These are phyloP conservation scores for Xylariaceae sp. DNA, from an alignment of 2,329 filamentous ascomycete genomes.

Conservation along the genomic window DNA sequence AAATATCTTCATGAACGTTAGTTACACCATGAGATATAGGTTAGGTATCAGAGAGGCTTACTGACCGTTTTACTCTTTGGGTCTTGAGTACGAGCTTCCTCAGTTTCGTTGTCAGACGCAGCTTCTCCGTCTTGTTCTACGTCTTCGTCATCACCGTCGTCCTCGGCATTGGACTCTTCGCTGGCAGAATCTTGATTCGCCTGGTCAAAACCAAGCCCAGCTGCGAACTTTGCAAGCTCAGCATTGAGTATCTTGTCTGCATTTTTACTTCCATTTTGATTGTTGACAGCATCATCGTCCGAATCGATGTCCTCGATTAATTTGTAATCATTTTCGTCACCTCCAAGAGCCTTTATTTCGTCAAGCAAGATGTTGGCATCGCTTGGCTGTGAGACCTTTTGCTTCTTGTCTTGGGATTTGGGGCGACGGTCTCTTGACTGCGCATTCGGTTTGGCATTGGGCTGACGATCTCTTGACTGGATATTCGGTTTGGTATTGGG, in stretches of 20 bases:
- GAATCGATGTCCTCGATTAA: slow-evolving; percentile 64
- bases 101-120: slow-evolving; percentile 14
- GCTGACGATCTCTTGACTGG: neutral
- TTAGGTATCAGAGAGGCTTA: slow-evolving; percentile 41
- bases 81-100: slow-evolving; percentile 41
- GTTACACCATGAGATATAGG: slow-evolving; percentile 6
- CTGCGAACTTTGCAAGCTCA: slow-evolving; percentile 60
- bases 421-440: slow-evolving; percentile 11
- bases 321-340: slow-evolving; percentile 68
- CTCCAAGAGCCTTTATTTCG: slow-evolving; percentile 70
- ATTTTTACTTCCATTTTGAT: slow-evolving; percentile 42
- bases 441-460: neutral
- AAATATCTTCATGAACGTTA: slow-evolving; percentile 52
- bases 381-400: slow-evolving; percentile 27
- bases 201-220: slow-evolving; percentile 56
- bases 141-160: slow-evolving; percentile 36
- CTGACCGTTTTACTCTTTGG: slow-evolving; percentile 51
- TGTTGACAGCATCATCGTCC: slow-evolving; percentile 52
- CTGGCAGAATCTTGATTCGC: slow-evolving; percentile 49
- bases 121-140: slow-evolving; percentile 9
- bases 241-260: slow-evolving; percentile 56
- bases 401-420: slow-evolving; percentile 17
- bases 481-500: slow-evolving; percentile 21
- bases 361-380: slow-evolving; percentile 56
- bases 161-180: slow-evolving; percentile 45